A percentile compares a stretch with the other conserved stretches of the same genome.
Conservation (phyloP, 352 stramenopile species). For the Pythium grandisporangium region DNA sequence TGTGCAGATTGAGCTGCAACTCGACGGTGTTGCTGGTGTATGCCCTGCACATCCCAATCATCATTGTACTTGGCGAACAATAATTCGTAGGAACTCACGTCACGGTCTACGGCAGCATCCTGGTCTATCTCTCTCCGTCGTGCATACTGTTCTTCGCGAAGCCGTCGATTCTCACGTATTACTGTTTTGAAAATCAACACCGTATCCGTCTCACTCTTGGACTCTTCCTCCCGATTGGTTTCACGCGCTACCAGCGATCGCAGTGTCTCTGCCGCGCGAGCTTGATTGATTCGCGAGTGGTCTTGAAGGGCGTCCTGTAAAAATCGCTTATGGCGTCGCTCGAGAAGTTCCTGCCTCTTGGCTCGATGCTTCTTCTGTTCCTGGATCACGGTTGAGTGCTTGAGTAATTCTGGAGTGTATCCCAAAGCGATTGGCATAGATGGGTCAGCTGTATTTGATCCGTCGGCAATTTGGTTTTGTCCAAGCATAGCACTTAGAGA, state of each 20-base stretch:
- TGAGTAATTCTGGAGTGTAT: constrained; percentile 3
- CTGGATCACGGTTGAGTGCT: constrained; percentile 17
- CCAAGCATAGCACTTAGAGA: constrained; percentile 45
- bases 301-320: constrained; percentile 28
- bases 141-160: constrained; percentile 35
- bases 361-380: constrained; percentile 39
- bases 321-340: constrained; percentile 47
- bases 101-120: constrained; percentile 33
- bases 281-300: background rate
- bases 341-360: constrained; percentile 39
- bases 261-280: constrained; percentile 4
- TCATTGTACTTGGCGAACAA: constrained; percentile 58
- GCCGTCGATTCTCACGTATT: constrained; percentile 40
- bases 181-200: constrained; percentile 66
- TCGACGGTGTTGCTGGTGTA: constrained; percentile 23
- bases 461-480: background rate
- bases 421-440: constrained; percentile 5
- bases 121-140: constrained; percentile 37
- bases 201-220: constrained; percentile 25
- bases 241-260: constrained; percentile 30
- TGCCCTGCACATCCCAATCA: constrained; percentile 30
- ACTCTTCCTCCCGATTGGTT: constrained; percentile 36
- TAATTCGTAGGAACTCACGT: constrained; percentile 37
- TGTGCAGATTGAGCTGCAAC: constrained; percentile 21
- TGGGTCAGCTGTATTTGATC: constrained; percentile 2